Base-by-base conservation (phyloP, 345 rosid species). In the Gossypium raimondii region DNA sequence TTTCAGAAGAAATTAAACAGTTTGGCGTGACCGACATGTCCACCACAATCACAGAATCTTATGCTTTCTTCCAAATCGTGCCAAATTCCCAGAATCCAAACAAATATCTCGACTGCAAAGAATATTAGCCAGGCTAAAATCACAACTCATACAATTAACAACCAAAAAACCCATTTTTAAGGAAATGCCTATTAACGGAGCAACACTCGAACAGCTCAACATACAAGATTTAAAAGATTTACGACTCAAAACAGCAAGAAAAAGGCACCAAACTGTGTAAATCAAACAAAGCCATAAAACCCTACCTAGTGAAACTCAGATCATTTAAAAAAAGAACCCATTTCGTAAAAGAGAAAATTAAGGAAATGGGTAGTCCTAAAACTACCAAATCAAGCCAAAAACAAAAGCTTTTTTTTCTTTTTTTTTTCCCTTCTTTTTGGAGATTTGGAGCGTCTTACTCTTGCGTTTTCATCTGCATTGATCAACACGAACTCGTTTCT, bases 401-500 rank as follows among this genome's bases (percentile, higher is more conserved):
- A 13, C 2, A 75, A 65, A 61, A 1, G 16, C 0, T 8, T 14
- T 24, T 12, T 56, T 56, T n/a, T 56, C 2, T 1, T 0, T 27
- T 25, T 25, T 18, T 20, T 56, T n/a, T 20, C 2, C 13, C 4
- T 13, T 6, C 7, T 18, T 22, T 44, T 45, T 22, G 13, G 18
- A 78, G 70, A 73, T 51, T 52, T 20, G 34, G 70, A 75, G 76
- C 14, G 50, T 29, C 93, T 77, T 85, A 93, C 98, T 82, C 93
- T 81, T 14, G 83, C 90, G 78, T 73, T 86, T 83, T 94, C 98
- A 67, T 94, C 98, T n/a, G 97, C 97, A 87, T 92, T 94, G 52
- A 92, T 92, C 53, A 90, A 87, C 45, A 92, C 96, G 80, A 92
- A 92, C 84, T 94, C 98, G 76, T 94, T 94, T 80, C 97, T 82